Evolutionary conservation across 2,329 filamentous ascomycete genomes (phyloP).

Genomic region (Arthroderma sp.): DNA sequence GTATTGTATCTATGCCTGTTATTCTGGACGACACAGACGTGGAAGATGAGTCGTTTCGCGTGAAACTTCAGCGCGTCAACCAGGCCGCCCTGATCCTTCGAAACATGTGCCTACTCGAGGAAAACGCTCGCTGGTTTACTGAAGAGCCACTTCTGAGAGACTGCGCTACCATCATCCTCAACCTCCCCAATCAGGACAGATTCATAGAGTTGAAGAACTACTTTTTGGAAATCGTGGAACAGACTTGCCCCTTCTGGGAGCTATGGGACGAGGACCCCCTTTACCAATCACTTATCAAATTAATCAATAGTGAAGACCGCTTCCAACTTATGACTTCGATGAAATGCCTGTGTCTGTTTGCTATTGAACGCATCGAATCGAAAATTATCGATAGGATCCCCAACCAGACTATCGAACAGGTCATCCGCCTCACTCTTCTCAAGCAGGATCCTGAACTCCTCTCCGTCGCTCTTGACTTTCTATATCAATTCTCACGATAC

Average conservation of each 20-base stretch:
- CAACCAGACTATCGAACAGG: constrained; percentile 45
- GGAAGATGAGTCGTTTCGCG: constrained; percentile 57
- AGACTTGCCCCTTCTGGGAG: constrained; percentile 69
- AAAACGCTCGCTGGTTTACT: constrained; percentile 74
- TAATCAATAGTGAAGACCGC: constrained; percentile 56
- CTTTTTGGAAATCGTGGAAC: constrained; percentile 80
- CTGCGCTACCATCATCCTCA: constrained; percentile 68
- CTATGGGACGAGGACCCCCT: constrained; percentile 63
- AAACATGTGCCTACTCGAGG: constrained; percentile 89
- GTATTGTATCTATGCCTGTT: constrained; percentile 52
- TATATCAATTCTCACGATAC: constrained; percentile 88
- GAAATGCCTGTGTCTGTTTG: constrained; percentile 71
- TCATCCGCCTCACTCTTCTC: constrained; percentile 31
- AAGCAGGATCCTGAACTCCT: constrained; percentile 74
- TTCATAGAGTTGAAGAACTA: constrained; percentile 81
- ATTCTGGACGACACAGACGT: constrained; percentile 54
- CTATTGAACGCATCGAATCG: constrained; percentile 69
- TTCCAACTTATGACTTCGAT: constrained; percentile 70
- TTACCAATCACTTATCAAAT: constrained; percentile 58
- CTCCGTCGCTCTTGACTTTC: constrained; percentile 78
- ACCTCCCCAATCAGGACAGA: constrained; percentile 56
- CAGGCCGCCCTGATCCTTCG: constrained; percentile 79
- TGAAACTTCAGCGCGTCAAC: constrained; percentile 62
- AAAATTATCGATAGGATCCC: constrained; percentile 67
- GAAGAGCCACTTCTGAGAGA: constrained; percentile 56